These are phyloP conservation scores for Tulasnella sp. DNA, from an alignment of 768 basidiomycete species.

Conservation along the genomic window DNA sequence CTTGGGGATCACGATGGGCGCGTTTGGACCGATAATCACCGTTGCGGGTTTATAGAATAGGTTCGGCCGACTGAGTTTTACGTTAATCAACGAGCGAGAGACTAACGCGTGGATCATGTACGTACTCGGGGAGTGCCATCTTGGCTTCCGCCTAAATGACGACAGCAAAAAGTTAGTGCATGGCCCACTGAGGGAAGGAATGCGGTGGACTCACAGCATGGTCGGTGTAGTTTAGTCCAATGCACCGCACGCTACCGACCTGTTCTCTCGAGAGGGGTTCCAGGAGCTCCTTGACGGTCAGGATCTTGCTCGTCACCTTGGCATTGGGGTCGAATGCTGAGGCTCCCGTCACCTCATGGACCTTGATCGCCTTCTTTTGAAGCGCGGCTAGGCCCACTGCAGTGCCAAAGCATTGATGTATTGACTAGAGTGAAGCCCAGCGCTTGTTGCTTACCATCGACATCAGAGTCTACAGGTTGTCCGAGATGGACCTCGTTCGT, in stretches of 20 bases:
- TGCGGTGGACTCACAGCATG: slow-evolving; percentile 47
- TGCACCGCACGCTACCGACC: slow-evolving; percentile 57
- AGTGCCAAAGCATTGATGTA: not conserved
- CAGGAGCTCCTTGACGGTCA: slow-evolving; percentile 64
- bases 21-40: slow-evolving; percentile 59
- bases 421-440: not conserved
- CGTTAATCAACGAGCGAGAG: too few species aligned
- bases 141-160: slow-evolving; percentile 52
- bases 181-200: too few species aligned
- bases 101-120: slow-evolving; percentile 9
- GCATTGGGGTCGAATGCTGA: slow-evolving; percentile 51
- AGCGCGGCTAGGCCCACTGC: slow-evolving; percentile 43
- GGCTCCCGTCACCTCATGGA: slow-evolving; percentile 61
- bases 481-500: slow-evolving; percentile 66
- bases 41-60: slow-evolving; percentile 72
- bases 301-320: slow-evolving; percentile 47
- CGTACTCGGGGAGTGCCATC: slow-evolving; percentile 52
- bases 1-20: slow-evolving; percentile 52
- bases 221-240: slow-evolving; percentile 77
- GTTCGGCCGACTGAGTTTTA: slow-evolving; percentile 39
- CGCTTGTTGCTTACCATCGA: slow-evolving; percentile 44
- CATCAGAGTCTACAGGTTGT: slow-evolving; percentile 53
- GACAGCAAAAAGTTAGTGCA: too few species aligned
- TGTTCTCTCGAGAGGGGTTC: slow-evolving; percentile 43
- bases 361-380: slow-evolving; percentile 47